Evolutionary conservation across 345 rosid species (phyloP).

Genomic region (Rhodamnia rubescens): DNA sequence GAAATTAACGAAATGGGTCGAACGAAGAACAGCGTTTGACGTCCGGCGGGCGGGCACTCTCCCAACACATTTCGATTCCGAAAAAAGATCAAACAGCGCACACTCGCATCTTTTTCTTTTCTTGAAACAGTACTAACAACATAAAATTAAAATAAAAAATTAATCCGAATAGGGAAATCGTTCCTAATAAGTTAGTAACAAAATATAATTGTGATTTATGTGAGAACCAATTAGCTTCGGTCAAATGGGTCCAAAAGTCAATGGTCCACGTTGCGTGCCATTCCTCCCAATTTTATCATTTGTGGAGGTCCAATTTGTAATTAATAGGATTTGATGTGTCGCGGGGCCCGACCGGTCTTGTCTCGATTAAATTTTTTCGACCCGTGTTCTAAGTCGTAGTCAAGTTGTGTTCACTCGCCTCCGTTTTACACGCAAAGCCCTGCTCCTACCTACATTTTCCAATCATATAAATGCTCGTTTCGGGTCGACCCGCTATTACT

Average conservation of each 20-base stretch:
- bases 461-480: background rate
- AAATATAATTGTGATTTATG: background rate
- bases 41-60: accelerated
- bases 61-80: accelerated
- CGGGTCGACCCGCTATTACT: background rate
- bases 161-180: background rate
- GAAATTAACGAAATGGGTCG: background rate
- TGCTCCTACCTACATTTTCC: background rate
- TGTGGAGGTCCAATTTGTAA: background rate
- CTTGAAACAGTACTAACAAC: too few relatives aligned
- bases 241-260: background rate
- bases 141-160: background rate
- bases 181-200: background rate
- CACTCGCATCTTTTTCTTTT: accelerated
- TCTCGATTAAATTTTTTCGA: background rate
- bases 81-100: background rate
- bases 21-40: background rate
- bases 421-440: background rate
- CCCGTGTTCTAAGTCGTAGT: background rate
- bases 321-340: background rate
- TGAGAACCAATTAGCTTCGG: background rate
- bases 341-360: background rate
- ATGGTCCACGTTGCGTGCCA: background rate
- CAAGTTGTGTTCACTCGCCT: background rate
- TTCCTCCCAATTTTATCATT: background rate